Conservation (phyloP, 768 basidiomycete species). For the Psilocybe tampanensis region DNA sequence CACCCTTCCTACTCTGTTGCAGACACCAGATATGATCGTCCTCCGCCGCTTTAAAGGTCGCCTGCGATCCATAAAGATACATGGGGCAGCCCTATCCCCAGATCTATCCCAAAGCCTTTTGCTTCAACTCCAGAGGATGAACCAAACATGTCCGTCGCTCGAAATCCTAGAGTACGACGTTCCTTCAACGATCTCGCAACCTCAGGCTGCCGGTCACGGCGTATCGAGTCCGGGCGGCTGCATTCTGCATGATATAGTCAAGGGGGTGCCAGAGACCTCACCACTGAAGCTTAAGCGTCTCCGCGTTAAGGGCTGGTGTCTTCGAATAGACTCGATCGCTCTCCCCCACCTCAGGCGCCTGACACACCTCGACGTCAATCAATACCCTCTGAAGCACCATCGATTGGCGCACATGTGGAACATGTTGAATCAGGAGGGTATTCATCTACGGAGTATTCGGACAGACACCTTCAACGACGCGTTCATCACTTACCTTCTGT, state of each 20-base stretch:
- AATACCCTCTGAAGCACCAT: background rate
- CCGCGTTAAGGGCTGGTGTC: conserved; percentile 1
- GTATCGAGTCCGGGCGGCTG: background rate
- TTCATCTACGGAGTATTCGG: background rate
- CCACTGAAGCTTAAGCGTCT: conserved; percentile 4
- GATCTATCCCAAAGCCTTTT: background rate
- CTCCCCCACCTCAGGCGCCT: conserved; percentile 5
- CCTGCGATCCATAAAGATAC: background rate
- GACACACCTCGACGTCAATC: conserved; percentile 2
- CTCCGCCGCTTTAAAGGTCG: conserved; percentile 3
- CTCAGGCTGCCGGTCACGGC: too few relatives aligned
- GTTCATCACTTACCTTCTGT: background rate
- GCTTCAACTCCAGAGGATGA: background rate
- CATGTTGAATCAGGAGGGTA: background rate
- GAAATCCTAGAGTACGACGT: background rate
- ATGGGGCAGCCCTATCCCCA: background rate
- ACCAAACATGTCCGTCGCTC: background rate
- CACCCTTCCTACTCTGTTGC: background rate
- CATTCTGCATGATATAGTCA: background rate
- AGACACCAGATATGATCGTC: background rate
- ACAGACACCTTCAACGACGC: background rate
- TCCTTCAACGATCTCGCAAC: background rate
- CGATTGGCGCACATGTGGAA: background rate
- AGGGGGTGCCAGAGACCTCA: background rate
- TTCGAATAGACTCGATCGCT: conserved; percentile 2